Base-by-base conservation (phyloP, 108 stramenopile genomes). In the Craspedostauros australis region DNA sequence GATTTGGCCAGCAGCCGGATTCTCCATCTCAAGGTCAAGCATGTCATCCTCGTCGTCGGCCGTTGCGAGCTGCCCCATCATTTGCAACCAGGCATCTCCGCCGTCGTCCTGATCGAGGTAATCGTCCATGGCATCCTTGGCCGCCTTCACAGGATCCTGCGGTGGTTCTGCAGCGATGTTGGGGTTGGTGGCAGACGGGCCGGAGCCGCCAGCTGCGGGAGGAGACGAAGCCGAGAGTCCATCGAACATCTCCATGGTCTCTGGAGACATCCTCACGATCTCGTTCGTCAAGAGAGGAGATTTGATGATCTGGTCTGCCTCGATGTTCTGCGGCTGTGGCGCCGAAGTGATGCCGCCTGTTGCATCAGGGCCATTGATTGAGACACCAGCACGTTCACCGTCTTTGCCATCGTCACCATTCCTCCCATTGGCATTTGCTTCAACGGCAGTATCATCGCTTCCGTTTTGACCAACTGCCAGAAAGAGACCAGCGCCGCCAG, bases 41-140 rank as follows among this genome's bases (percentile, higher is more conserved):
- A n/a, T n/a, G 5, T 64, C 51, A 23, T 33, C 63, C 3, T 47
- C 56, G 12, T 62, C 66, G 2, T 68, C 57, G 28, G 79, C 84
- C n/a, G 68, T 62, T 15, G 77, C 66, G 3, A 85, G 72, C 21
- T 80, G 62, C 16, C 50, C 34, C 41, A 89, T 39, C 2, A 61
- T 50, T 33, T 33, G 33, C 23, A 90, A 51, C 84, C 84, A 90
- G 3, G 42, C 73, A 21, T 73, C 80, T 21, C 65, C 78, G 9
- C 82, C 77, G 54, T 90, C 84, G 56, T 90, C 88, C 50, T 72
- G 42, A 29, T 82, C 56, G 42, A 88, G 33, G 51, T 82, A 88
- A 24, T 75, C 68, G 21, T 82, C 55, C 83, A 84, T 88, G 15
- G 83, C 83, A 32, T 46, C 36, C 18, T 66, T 50, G n/a, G 86